Conservation (phyloP, 2,329 filamentous ascomycete genomes). For the Alternaria consortialis region DNA sequence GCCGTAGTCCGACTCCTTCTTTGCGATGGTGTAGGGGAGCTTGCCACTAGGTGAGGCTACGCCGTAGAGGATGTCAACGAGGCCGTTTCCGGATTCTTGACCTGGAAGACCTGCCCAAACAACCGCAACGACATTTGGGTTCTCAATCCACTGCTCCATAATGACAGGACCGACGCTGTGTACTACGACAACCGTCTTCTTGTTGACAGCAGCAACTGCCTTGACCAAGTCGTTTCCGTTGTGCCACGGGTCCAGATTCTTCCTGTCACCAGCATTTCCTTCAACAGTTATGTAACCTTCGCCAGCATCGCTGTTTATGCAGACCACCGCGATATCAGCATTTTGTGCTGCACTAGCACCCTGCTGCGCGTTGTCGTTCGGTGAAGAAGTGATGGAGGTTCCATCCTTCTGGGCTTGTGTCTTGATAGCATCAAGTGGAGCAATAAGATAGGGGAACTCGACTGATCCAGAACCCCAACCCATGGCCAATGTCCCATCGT, state of each 20-base stretch:
- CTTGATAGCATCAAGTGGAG: slow-evolving; percentile 55
- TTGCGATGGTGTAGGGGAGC: slow-evolving; percentile 62
- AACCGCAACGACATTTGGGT: slow-evolving; percentile 51
- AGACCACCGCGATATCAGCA: slow-evolving; percentile 55
- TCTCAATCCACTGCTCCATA: slow-evolving; percentile 48
- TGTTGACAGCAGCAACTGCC: slow-evolving; percentile 49
- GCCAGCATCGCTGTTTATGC: slow-evolving; percentile 59
- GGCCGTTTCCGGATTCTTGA: slow-evolving; percentile 55
- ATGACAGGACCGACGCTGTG: slow-evolving; percentile 51
- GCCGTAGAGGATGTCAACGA: slow-evolving; percentile 59
- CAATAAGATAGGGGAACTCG: slow-evolving; percentile 55
- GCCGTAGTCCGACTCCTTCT: slow-evolving; percentile 45
- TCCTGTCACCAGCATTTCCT: slow-evolving; percentile 58
- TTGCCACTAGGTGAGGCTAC: slow-evolving; percentile 60
- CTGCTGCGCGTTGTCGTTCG: slow-evolving; percentile 49
- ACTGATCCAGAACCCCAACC: slow-evolving; percentile 71
- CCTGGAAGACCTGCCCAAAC: slow-evolving; percentile 53
- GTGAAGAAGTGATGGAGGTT: slow-evolving; percentile 51
- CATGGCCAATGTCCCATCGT: slow-evolving; percentile 71
- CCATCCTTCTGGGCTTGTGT: slow-evolving; percentile 48
- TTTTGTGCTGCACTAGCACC: slow-evolving; percentile 51
- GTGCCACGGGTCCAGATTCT: slow-evolving; percentile 59
- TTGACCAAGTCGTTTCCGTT: slow-evolving; percentile 55
- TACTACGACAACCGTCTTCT: slow-evolving; percentile 52
- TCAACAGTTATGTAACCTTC: slow-evolving; percentile 61